A percentile compares a stretch with the other conserved stretches of the same genome.
phyloP scores from a whole-genome alignment of 2,329 filamentous ascomycete species.

The Fonsecaea nubica region DNA sequence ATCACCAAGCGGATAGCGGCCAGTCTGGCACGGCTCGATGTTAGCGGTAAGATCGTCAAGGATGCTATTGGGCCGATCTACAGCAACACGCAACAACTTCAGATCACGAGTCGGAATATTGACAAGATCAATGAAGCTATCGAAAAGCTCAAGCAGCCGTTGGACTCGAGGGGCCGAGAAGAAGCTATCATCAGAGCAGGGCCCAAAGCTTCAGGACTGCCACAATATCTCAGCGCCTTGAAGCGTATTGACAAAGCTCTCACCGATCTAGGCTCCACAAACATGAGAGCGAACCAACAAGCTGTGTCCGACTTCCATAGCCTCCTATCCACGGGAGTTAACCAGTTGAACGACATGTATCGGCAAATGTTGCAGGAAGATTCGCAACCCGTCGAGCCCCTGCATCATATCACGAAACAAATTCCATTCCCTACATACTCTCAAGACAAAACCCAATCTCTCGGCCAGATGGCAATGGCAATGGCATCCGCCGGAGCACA shows the following conservation, averaged over 20 bases:
- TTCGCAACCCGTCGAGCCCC: conserved; percentile 79
- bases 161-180: conserved; percentile 88
- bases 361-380: conserved; percentile 79
- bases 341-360: conserved; percentile 84
- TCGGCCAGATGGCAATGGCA: conserved; percentile 80
- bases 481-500: conserved; percentile 68
- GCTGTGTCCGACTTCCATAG: conserved; percentile 80
- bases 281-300: conserved; percentile 88
- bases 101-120: conserved; percentile 87
- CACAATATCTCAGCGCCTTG: conserved; percentile 85
- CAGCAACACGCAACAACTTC: conserved; percentile 86
- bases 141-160: conserved; percentile 84
- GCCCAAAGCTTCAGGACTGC: conserved; percentile 81
- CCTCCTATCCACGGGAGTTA: conserved; percentile 78
- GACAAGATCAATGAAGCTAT: conserved; percentile 86
- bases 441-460: conserved; percentile 74
- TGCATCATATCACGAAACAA: conserved; percentile 90
- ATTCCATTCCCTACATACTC: conserved; percentile 80
- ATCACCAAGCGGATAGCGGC: conserved; percentile 95
- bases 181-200: conserved; percentile 88
- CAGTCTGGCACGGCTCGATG: conserved; percentile 81
- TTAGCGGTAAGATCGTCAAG: conserved; percentile 86
- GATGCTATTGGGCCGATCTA: conserved; percentile 92
- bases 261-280: conserved; percentile 83
- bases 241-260: conserved; percentile 88